Percentiles rank a stretch among this genome's conserved stretches.
Evolutionary conservation across 164 flowering plant species (phyloP).

Genomic region (Vitis rotundifolia): DNA sequence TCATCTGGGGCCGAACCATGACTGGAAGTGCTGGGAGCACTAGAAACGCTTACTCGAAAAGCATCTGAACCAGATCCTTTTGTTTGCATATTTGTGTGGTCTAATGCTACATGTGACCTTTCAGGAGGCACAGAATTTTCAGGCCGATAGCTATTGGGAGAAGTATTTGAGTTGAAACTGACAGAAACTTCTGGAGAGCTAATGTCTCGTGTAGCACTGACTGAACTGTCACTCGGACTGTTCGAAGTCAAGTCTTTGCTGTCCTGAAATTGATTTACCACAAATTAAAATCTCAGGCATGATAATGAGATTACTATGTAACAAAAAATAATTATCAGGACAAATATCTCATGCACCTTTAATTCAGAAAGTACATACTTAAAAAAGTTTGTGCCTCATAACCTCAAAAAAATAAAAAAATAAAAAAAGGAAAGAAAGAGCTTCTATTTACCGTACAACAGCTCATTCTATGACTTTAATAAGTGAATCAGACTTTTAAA

Average conservation of each 20-base stretch:
- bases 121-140: constrained; percentile 44
- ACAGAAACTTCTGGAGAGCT: constrained; percentile 52
- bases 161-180: constrained; percentile 31
- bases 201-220: constrained; percentile 43
- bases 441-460: no score
- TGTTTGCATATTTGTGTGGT: constrained; percentile 63
- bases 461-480: no score
- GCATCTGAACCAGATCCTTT: constrained; percentile 67
- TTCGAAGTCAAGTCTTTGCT: constrained; percentile 56
- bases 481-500: no score
- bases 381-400: no score
- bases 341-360: neutral
- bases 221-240: constrained; percentile 60
- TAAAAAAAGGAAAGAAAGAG: no score
- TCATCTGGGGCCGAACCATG: constrained; percentile 84
- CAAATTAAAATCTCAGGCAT: constrained; percentile 4
- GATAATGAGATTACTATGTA: neutral
- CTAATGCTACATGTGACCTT: constrained; percentile 61
- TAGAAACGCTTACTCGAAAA: constrained; percentile 76
- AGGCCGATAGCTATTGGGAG: constrained; percentile 39
- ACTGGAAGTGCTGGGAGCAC: constrained; percentile 86
- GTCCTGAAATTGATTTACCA: constrained; percentile 42
- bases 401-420: no score
- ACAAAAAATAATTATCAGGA: neutral
- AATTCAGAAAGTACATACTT: no score